Conservation (phyloP, 1,284 basidiomycete genomes). For the Papiliotrema terrestris region DNA sequence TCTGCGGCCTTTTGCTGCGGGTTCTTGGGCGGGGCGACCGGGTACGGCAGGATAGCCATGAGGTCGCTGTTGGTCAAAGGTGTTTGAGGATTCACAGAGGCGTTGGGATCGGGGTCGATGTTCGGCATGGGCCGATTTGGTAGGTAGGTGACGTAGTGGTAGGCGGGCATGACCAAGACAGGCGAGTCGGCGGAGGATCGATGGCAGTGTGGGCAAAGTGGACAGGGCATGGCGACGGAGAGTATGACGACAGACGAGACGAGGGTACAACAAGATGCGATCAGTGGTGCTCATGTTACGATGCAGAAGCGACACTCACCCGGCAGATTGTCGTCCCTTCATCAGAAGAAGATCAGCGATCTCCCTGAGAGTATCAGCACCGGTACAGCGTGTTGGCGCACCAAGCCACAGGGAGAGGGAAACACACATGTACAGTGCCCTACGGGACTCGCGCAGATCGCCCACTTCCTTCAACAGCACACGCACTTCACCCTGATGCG, state of each 20-base stretch:
- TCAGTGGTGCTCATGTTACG: background rate
- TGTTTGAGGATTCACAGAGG: background rate
- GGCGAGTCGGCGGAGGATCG: background rate
- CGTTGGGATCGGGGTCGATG: too few species aligned
- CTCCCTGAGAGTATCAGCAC: conserved; percentile 23
- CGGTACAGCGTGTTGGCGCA: background rate
- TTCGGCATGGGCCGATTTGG: background rate
- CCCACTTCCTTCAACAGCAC: conserved; percentile 47
- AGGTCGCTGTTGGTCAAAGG: conserved; percentile 30
- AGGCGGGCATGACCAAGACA: background rate
- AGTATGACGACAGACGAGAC: too few species aligned
- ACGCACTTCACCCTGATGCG: conserved; percentile 45
- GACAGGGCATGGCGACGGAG: conserved; percentile 2
- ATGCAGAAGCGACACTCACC: conserved; percentile 18
- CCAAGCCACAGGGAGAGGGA: background rate
- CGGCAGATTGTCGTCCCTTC: conserved; percentile 46
- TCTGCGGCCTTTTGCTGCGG: conserved; percentile 14
- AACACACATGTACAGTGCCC: conserved; percentile 47
- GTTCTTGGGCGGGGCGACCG: conserved; percentile 30
- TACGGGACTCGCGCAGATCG: conserved; percentile 43
- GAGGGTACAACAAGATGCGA: too few species aligned
- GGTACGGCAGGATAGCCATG: conserved; percentile 48
- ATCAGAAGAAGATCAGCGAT: conserved; percentile 46
- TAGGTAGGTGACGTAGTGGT: background rate
- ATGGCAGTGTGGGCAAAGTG: conserved; percentile 1